Base-by-base conservation (phyloP, 257 asterid genomes). In the Solanum pimpinellifolium region DNA sequence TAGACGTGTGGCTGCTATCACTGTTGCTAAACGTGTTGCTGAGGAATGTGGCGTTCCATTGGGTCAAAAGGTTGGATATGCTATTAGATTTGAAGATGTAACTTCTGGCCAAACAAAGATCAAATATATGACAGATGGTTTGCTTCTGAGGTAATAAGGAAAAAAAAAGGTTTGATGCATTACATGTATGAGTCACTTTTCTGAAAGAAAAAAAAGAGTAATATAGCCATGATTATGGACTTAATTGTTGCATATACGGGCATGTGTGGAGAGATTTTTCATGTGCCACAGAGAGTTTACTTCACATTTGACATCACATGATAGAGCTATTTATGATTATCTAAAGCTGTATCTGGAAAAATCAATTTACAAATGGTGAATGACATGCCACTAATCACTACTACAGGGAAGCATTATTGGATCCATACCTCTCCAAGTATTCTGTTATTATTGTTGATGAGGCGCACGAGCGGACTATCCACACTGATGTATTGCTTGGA, bases 401-500 rank as follows among this genome's bases (percentile, higher is more conserved):
- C 84, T 84, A 56, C 94, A 97, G 98, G 93, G 99, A 97, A 90
- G 98, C 99, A 86, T 91, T 97, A 85, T 88, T 94, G 92, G 99
- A 97, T 89, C 97, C 97, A 13, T 94, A 86, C 87, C 98, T 95
- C 88, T 94, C 98, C 52, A 95, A 90, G 90, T 97, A 97, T 92
- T 95, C 98, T 46, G 98, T 95, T 84, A 94, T 97, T 91, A 93
- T 97, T 85, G 96, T 97, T 68, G 99, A 97, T 75, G 99, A 97
- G 92, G 98, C 99, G 86, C 99, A 97, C 86, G 98, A 97, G 96
- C 94, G 99, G 91, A 97, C 99, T 46, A 93, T 97, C 81, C 99
- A 97, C 89, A 97, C 99, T 84, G 99, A 97, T 92, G 98, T 97
- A 70, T 92, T 97, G 89, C 98, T 97, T 76, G 98, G 99, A 82